Percentiles rank a stretch among this genome's conserved stretches.
phyloP scores from a whole-genome alignment of 208 protist genomes.

The Crithidia bombi region DNA sequence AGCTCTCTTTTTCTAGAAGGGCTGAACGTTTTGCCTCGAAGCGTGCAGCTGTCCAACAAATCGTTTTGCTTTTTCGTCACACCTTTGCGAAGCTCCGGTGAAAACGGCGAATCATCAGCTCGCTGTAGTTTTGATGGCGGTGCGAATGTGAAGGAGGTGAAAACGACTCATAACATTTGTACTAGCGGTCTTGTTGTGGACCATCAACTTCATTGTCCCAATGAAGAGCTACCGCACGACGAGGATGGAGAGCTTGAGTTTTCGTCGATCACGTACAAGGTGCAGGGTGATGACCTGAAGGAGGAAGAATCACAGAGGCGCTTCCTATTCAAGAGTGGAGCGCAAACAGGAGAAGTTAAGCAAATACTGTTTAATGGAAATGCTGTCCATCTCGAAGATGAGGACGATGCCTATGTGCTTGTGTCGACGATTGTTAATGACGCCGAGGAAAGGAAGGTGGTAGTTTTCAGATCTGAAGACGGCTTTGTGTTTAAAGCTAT shows the following conservation, averaged over 20 bases:
- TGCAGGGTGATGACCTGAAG: background rate
- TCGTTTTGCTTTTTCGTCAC: conserved; percentile 44
- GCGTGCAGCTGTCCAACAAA: conserved; percentile 43
- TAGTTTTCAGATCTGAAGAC: conserved; percentile 42
- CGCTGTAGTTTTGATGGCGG: conserved; percentile 65
- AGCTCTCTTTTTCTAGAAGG: conserved; percentile 1
- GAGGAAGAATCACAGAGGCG: conserved; percentile 18
- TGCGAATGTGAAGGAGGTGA: conserved; percentile 34
- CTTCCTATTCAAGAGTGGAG: conserved; percentile 32
- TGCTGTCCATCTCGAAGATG: conserved; percentile 39
- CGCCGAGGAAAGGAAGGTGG: conserved; percentile 25
- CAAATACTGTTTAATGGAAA: conserved; percentile 58
- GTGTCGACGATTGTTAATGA: conserved; percentile 42
- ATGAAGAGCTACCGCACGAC: conserved; percentile 22
- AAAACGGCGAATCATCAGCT: background rate
- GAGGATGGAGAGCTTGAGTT: conserved; percentile 28
- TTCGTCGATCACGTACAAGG: conserved; percentile 12
- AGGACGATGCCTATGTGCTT: conserved; percentile 50
- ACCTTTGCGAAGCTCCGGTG: conserved; percentile 17
- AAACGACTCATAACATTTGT: conserved; percentile 53
- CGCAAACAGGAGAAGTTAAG: conserved; percentile 24
- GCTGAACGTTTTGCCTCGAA: conserved; percentile 17
- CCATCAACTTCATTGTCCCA: conserved; percentile 52
- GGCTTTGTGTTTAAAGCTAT: conserved; percentile 36
- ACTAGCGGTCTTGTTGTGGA: conserved; percentile 52